Evolutionary conservation across 805 yeast species (phyloP).

Genomic region (Yarrowia porcina): DNA sequence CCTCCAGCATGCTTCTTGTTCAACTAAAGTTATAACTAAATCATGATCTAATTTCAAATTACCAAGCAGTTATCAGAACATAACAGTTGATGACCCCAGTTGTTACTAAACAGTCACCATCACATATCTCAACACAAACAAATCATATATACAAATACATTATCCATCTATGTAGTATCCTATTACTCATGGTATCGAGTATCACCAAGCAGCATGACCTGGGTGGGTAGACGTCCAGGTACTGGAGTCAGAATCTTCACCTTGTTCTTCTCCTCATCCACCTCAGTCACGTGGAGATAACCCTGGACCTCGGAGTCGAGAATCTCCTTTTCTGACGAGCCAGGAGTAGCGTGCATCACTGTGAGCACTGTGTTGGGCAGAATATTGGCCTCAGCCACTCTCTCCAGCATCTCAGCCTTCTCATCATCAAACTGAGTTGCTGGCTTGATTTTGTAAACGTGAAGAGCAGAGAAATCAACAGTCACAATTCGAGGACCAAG

Average conservation of each 20-base stretch:
- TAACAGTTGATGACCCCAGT: no score
- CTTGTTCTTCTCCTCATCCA: slow-evolving; percentile 70
- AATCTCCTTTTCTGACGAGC: slow-evolving; percentile 46
- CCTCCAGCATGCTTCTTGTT: no score
- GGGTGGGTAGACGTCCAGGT: slow-evolving; percentile 79
- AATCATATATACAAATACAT: neutral
- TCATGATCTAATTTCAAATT: no score
- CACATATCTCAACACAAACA: no score
- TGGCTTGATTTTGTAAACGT: slow-evolving; percentile 47
- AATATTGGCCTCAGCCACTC: slow-evolving; percentile 40
- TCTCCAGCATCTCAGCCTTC: slow-evolving; percentile 39
- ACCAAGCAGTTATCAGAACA: no score
- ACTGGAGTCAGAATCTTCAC: slow-evolving; percentile 77
- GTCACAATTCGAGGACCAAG: slow-evolving; percentile 86
- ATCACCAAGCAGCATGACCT: slow-evolving; percentile 69
- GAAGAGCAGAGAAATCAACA: slow-evolving; percentile 57
- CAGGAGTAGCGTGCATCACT: slow-evolving; percentile 46
- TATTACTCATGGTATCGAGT: slow-evolving; percentile 77
- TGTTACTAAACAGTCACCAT: no score
- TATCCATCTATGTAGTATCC: neutral
- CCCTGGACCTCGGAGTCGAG: slow-evolving; percentile 69
- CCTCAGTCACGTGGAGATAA: slow-evolving; percentile 64
- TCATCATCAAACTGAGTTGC: slow-evolving; percentile 30
- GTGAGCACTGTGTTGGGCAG: slow-evolving; percentile 79
- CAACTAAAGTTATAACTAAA: no score